A percentile compares a stretch with the other conserved stretches of the same genome.
Conservation (phyloP, 257 asterid genomes). For the Solanum ossicruentum region DNA sequence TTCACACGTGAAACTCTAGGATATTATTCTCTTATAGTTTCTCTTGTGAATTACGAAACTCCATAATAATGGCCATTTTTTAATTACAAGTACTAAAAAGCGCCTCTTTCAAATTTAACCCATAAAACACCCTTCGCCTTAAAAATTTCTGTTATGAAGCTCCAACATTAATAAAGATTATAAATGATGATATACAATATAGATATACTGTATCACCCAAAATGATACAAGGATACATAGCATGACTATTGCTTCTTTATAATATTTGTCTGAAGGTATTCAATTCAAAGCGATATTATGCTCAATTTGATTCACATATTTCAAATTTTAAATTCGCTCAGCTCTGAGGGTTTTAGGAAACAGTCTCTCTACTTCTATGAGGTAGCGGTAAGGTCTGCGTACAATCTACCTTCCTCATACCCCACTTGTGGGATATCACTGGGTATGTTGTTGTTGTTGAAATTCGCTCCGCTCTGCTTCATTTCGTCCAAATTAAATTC, state of each 20-base stretch:
- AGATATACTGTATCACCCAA: background rate
- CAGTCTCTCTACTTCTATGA: too few relatives aligned
- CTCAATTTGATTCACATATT: background rate
- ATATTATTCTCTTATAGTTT: too few relatives aligned
- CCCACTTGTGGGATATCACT: too few relatives aligned
- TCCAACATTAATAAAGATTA: background rate
- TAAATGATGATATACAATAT: background rate
- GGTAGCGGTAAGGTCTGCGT: too few relatives aligned
- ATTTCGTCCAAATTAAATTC: background rate
- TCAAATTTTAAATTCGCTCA: background rate
- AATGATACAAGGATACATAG: too few relatives aligned
- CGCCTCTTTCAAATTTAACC: too few relatives aligned
- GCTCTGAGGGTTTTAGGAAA: too few relatives aligned
- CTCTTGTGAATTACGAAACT: background rate
- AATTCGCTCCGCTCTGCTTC: background rate
- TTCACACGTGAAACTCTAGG: too few relatives aligned
- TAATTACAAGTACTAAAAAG: too few relatives aligned
- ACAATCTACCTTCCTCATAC: too few relatives aligned
- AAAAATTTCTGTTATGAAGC: background rate
- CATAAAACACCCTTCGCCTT: background rate
- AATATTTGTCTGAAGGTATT: accelerated
- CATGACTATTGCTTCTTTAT: background rate
- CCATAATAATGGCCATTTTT: background rate
- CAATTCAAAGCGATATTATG: background rate
- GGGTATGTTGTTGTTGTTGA: too few relatives aligned